A percentile compares a stretch with the other conserved stretches of the same genome.
These are phyloP conservation scores for Alternaria hordeiaustralica DNA, from an alignment of 2,329 filamentous ascomycete species.

Conservation along the genomic window DNA sequence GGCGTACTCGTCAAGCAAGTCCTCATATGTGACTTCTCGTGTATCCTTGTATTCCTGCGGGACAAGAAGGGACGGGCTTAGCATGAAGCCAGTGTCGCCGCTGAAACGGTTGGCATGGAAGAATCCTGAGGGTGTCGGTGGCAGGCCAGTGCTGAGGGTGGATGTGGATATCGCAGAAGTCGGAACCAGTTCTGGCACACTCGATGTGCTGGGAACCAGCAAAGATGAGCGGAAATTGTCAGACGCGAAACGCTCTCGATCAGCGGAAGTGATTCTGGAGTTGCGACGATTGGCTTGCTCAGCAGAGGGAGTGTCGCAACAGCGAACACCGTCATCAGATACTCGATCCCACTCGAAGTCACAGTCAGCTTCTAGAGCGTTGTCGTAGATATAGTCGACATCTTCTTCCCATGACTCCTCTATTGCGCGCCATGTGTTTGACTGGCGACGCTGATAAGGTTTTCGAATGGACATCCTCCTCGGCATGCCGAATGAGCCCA, in stretches of 20 bases:
- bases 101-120: conserved; percentile 24
- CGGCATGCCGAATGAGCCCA: conserved; percentile 51
- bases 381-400: conserved; percentile 68
- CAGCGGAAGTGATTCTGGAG: neutral
- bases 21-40: conserved; percentile 46
- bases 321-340: conserved; percentile 30
- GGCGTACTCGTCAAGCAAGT: conserved; percentile 51
- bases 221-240: conserved; percentile 34
- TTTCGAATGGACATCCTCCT: conserved; percentile 31
- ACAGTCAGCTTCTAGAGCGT: conserved; percentile 65
- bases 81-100: conserved; percentile 44
- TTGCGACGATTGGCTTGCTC: conserved; percentile 10
- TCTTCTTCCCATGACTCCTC: conserved; percentile 66
- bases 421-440: conserved; percentile 44
- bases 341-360: conserved; percentile 64
- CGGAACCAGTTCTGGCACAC: conserved; percentile 43
- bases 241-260: conserved; percentile 24
- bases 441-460: conserved; percentile 34
- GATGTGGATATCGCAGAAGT: conserved; percentile 45
- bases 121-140: conserved; percentile 39
- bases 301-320: conserved; percentile 8
- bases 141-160: conserved; percentile 35
- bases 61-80: conserved; percentile 47
- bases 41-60: conserved; percentile 45
- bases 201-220: conserved; percentile 34